A percentile compares a stretch with the other conserved stretches of the same genome.
These are phyloP conservation scores for Emericellopsis cladophorae DNA, from an alignment of 2,329 filamentous ascomycete genomes.

Conservation along the genomic window DNA sequence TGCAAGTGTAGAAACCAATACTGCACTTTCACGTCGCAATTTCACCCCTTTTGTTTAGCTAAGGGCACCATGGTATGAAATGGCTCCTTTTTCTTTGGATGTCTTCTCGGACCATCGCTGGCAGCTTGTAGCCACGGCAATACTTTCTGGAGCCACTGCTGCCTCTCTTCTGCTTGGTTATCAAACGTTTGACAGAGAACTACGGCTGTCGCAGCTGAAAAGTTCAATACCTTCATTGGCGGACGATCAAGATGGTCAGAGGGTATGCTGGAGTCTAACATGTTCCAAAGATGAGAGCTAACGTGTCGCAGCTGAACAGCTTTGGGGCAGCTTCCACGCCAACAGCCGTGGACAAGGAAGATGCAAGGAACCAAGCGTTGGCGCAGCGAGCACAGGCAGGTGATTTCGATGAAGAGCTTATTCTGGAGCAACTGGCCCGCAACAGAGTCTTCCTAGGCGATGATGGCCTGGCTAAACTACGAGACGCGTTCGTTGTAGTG, in stretches of 20 bases:
- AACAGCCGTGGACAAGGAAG: constrained; percentile 41
- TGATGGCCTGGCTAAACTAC: constrained; percentile 66
- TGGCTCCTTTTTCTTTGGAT: constrained; percentile 31
- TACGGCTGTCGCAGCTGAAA: constrained; percentile 44
- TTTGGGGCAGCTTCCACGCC: constrained; percentile 39
- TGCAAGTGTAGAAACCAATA: no score
- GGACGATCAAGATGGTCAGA: constrained; percentile 2
- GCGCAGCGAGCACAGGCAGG: constrained; percentile 48
- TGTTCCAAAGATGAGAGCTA: background rate
- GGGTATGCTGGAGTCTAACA: background rate
- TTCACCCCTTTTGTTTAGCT: background rate
- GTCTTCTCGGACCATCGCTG: constrained; percentile 30
- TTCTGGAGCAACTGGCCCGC: constrained; percentile 85
- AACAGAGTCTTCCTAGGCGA: constrained; percentile 85
- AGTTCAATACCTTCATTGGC: constrained; percentile 36
- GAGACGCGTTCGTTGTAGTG: constrained; percentile 72
- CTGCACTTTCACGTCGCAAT: background rate
- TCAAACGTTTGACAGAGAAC: constrained; percentile 43
- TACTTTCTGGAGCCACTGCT: constrained; percentile 48
- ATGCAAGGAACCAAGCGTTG: constrained; percentile 44
- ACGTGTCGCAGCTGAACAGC: constrained; percentile 38
- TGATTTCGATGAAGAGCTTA: constrained; percentile 64
- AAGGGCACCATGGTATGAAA: constrained; percentile 7
- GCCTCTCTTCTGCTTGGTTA: constrained; percentile 49
- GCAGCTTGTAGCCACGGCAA: constrained; percentile 60